Evolutionary conservation across 352 stramenopile species (phyloP).

Genomic region (Globisporangium acanthophoron): DNA sequence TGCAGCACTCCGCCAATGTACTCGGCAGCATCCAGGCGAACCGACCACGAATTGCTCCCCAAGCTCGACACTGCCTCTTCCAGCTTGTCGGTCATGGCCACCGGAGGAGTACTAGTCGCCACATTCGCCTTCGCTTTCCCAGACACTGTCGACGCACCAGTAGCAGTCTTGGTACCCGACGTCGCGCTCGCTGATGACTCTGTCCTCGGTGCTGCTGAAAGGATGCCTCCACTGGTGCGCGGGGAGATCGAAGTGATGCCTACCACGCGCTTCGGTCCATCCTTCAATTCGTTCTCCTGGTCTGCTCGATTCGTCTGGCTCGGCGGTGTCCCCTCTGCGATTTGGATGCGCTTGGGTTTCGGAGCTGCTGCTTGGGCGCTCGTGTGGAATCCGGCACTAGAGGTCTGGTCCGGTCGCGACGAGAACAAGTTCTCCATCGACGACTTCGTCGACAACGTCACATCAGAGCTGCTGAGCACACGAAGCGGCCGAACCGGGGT

Average conservation of each 20-base stretch:
- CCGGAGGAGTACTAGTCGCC: slow-evolving; percentile 8
- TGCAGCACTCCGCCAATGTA: slow-evolving; percentile 30
- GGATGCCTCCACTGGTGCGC: neutral
- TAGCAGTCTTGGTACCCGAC: neutral
- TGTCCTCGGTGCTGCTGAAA: neutral
- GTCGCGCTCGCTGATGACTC: neutral
- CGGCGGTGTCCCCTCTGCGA: slow-evolving; percentile 14
- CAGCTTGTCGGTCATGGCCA: slow-evolving; percentile 19
- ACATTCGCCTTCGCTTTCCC: slow-evolving; percentile 14
- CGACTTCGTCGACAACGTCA: slow-evolving; percentile 12
- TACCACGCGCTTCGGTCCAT: slow-evolving; percentile 3
- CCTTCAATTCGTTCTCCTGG: slow-evolving; percentile 9
- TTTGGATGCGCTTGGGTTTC: slow-evolving; percentile 38
- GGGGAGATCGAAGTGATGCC: slow-evolving; percentile 3
- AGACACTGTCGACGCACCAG: slow-evolving; percentile 4
- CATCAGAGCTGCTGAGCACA: slow-evolving; percentile 27
- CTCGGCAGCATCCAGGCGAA: slow-evolving; percentile 56
- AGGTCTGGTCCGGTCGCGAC: slow-evolving; percentile 18
- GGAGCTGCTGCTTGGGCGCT: slow-evolving; percentile 14
- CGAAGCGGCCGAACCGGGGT: slow-evolving; percentile 25
- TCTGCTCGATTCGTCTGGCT: slow-evolving; percentile 1
- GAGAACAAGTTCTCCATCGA: slow-evolving; percentile 26
- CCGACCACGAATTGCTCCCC: slow-evolving; percentile 56
- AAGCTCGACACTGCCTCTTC: slow-evolving; percentile 47
- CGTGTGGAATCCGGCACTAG: slow-evolving; percentile 23